Percentiles rank a stretch among this genome's conserved stretches.
These are phyloP conservation scores for Pleurotus ostreatus DNA, from an alignment of 768 basidiomycete species.

Conservation along the genomic window DNA sequence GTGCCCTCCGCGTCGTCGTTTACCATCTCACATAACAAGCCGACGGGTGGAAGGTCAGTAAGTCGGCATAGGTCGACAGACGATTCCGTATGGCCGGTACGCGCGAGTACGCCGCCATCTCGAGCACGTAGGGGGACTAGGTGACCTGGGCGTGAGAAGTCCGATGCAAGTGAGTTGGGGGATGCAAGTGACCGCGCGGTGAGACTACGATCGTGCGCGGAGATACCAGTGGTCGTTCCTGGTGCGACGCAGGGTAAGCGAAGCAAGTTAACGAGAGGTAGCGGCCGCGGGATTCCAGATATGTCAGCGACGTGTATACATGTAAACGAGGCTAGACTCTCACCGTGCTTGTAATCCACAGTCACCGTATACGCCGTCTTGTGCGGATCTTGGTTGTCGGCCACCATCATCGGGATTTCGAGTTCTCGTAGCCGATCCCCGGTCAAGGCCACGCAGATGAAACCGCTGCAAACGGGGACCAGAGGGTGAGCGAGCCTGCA, in stretches of 20 bases:
- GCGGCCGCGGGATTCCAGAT: neutral
- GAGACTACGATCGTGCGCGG: constrained; percentile 89
- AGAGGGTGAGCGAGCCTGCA: neutral
- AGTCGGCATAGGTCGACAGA: constrained; percentile 83
- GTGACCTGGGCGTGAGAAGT: constrained; percentile 93
- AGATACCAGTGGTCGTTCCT: constrained; percentile 96
- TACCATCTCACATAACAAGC: constrained; percentile 91
- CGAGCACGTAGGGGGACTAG: constrained; percentile 90
- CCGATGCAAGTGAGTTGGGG: constrained; percentile 44
- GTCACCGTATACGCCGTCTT: constrained; percentile 95
- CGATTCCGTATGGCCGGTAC: constrained; percentile 92
- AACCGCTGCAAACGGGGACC: constrained; percentile 57
- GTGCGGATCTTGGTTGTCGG: constrained; percentile 83
- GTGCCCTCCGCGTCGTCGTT: constrained; percentile 85
- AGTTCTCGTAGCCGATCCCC: constrained; percentile 71
- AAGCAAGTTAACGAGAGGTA: neutral
- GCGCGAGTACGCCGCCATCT: constrained; percentile 77
- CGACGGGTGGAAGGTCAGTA: constrained; percentile 65
- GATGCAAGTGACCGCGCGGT: constrained; percentile 83
- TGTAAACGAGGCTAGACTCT: constrained; percentile 19
- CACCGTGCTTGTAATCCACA: constrained; percentile 88
- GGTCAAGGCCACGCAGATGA: constrained; percentile 86
- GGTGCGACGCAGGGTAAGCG: constrained; percentile 1
- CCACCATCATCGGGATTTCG: constrained; percentile 92
- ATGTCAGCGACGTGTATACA: neutral